Evolutionary conservation across 768 basidiomycete genomes (phyloP), one percentile per base, ranked within the genome.

Genomic region (Hygrocybe coccinea): DNA sequence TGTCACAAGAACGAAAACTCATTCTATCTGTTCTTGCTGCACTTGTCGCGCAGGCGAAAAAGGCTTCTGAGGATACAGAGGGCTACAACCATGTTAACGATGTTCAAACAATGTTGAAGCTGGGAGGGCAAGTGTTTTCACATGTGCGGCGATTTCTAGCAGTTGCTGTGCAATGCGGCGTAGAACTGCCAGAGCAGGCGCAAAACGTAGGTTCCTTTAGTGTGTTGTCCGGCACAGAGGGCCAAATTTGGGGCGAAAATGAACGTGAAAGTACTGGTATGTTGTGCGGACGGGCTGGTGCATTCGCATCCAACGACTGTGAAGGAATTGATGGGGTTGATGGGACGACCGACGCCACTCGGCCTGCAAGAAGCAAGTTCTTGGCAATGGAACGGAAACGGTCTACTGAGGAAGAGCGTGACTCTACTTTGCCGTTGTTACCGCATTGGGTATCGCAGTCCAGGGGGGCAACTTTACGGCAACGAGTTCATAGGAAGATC

Each of bases 91-190:
- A 79, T 19, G 79, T 77, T 29, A 74, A 78, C 21, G 87, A 91
- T 64, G 80, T 87, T 12, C 81, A 86, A 51, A 76, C 74, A 22
- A 94, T 97, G 92, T 77, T 95, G 22, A 81, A 83, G 29, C 77
- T 89, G 9, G 89, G 87, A 1, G 83, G 88, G 11, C 84, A 87
- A 59, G 88, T 95, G 1, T 90, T 93, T 62, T 83, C 81, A 21
- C 85, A 83, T 64, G 86, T 95, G 12, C 80, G 87, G 52, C 77
- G 82, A 8, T 95, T 99, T 68, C 71, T 99, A 51, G 78, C 83
- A 21, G 76, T 89, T 52, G 86, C 85, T 29, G 80, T 83, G 24
- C 86, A 88, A 59, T 90, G 85, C 66, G 89, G 88, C 17, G 67
- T 91, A 37, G 80, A 84, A 54, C 73, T 90, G 29, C 86, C 85